Conservation (phyloP, 768 basidiomycete species). For the Xerocomus spinulosus region DNA sequence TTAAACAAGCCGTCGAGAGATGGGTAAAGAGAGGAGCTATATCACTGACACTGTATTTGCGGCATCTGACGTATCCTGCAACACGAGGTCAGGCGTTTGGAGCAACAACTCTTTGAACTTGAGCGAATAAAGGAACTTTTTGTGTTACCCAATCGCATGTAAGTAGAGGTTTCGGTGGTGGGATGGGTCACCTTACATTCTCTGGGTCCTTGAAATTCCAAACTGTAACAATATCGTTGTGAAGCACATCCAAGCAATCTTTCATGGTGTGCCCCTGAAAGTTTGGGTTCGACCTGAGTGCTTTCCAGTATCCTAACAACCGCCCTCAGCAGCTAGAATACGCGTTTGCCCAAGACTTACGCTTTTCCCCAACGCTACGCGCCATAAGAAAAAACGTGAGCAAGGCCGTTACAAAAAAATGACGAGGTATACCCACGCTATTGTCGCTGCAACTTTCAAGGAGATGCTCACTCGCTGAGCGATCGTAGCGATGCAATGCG, state of each 20-base stretch:
- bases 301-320: too few relatives aligned
- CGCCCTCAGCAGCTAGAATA: too few relatives aligned
- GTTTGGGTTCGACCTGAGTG: too few relatives aligned
- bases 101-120: slow-evolving; percentile 1
- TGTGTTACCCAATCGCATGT: too few relatives aligned
- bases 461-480: neutral
- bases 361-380: neutral
- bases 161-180: too few relatives aligned
- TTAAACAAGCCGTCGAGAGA: neutral
- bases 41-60: neutral
- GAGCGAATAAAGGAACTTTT: neutral
- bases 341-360: too few relatives aligned
- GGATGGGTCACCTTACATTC: neutral
- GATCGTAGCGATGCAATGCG: neutral
- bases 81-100: neutral
- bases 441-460: neutral
- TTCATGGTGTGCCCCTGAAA: too few relatives aligned
- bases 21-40: neutral
- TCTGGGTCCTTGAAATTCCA: slow-evolving; percentile 7
- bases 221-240: slow-evolving; percentile 1
- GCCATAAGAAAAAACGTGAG: neutral
- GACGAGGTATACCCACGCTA: neutral
- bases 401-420: too few relatives aligned
- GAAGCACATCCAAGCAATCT: slow-evolving; percentile 1
- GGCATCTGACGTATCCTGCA: neutral